Percentiles rank a stretch among this genome's conserved stretches.
Conservation (phyloP, 2,329 filamentous ascomycete species). For the Alternaria brassicicola region DNA sequence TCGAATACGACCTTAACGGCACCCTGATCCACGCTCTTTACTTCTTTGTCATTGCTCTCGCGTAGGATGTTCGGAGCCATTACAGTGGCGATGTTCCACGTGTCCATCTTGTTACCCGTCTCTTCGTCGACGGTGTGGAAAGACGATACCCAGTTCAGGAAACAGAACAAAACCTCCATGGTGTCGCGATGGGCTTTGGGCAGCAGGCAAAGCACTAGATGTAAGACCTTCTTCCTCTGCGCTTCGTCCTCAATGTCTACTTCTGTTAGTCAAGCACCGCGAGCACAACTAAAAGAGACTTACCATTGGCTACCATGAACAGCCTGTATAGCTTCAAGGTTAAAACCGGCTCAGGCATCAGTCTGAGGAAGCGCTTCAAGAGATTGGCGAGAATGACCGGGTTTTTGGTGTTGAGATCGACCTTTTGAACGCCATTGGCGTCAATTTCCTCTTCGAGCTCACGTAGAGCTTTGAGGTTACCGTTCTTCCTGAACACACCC, state of each 20-base stretch:
- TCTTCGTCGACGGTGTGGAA: slow-evolving; percentile 98
- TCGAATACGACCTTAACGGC: slow-evolving; percentile 92
- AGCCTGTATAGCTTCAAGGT: slow-evolving; percentile 93
- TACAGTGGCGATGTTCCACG: slow-evolving; percentile 95
- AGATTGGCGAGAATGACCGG: slow-evolving; percentile 93
- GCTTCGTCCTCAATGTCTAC: slow-evolving; percentile 78
- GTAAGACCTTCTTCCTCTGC: slow-evolving; percentile 81
- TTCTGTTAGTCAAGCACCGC: slow-evolving; percentile 19
- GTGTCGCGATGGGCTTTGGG: slow-evolving; percentile 93
- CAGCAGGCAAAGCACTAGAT: slow-evolving; percentile 88
- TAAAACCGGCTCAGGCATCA: slow-evolving; percentile 91
- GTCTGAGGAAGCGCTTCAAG: slow-evolving; percentile 91
- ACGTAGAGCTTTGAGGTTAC: slow-evolving; percentile 92
- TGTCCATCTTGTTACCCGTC: slow-evolving; percentile 97
- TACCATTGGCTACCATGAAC: slow-evolving; percentile 86
- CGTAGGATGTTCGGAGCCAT: slow-evolving; percentile 95
- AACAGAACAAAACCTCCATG: slow-evolving; percentile 92
- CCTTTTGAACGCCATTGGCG: slow-evolving; percentile 78
- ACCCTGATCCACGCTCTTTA: slow-evolving; percentile 81
- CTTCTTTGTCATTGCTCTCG: slow-evolving; percentile 60
- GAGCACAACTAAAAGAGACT: slow-evolving; percentile 25
- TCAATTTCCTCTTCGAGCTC: slow-evolving; percentile 88
- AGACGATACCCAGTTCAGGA: slow-evolving; percentile 95
- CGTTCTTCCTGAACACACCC: slow-evolving; percentile 98
- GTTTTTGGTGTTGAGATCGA: slow-evolving; percentile 85